Percentiles rank a stretch among this genome's conserved stretches.
Conservation (phyloP, 768 basidiomycete genomes). For the Tephrocybe rancida region DNA sequence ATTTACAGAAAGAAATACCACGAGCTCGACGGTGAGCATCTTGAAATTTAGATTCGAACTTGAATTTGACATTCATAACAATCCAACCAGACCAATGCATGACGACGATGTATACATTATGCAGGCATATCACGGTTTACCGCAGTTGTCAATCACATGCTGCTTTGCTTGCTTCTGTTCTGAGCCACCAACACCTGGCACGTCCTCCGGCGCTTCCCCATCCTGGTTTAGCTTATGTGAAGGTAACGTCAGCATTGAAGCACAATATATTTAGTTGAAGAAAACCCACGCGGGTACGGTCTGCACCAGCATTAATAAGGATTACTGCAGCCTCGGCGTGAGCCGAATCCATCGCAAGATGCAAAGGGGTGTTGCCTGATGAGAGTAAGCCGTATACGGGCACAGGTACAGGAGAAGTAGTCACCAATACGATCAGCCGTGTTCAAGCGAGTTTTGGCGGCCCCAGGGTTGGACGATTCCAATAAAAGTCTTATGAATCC, state of each 20-base stretch:
- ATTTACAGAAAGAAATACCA: no score
- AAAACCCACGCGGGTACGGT: slow-evolving; percentile 77
- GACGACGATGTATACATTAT: neutral
- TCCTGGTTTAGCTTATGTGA: slow-evolving; percentile 76
- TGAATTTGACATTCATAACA: no score
- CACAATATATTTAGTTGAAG: slow-evolving; percentile 16
- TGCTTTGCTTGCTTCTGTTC: slow-evolving; percentile 82
- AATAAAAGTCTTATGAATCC: slow-evolving; percentile 89
- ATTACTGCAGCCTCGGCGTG: slow-evolving; percentile 90
- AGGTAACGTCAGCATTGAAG: slow-evolving; percentile 17
- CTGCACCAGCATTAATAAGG: slow-evolving; percentile 94
- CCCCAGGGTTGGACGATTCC: slow-evolving; percentile 69
- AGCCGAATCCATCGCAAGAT: slow-evolving; percentile 96
- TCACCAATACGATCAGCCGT: slow-evolving; percentile 79
- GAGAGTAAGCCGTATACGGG: slow-evolving; percentile 9
- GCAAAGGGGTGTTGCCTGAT: slow-evolving; percentile 91
- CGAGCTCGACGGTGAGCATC: no score
- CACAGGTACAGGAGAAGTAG: slow-evolving; percentile 21
- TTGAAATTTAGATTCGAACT: no score
- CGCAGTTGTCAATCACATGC: slow-evolving; percentile 78
- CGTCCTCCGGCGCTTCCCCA: slow-evolving; percentile 82
- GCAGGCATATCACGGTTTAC: slow-evolving; percentile 42
- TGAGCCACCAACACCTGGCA: slow-evolving; percentile 86
- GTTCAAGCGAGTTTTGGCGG: slow-evolving; percentile 82
- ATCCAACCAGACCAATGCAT: no score